A percentile compares a stretch with the other conserved stretches of the same genome.
Evolutionary conservation across 257 asterid genomes (phyloP).

Genomic region (Solanum gracilifrons): DNA sequence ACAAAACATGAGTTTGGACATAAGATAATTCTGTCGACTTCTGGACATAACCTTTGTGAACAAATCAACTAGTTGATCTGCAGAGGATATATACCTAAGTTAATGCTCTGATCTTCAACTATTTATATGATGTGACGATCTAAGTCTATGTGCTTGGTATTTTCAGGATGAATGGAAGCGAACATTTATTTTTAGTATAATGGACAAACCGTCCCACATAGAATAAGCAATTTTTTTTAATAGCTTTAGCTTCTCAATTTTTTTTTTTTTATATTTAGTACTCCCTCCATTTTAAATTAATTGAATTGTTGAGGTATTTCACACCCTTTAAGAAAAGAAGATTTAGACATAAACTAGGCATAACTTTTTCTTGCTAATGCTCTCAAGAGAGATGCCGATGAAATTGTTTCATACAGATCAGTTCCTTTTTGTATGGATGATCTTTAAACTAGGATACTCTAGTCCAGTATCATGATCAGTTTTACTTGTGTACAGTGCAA

Average conservation of each 20-base stretch:
- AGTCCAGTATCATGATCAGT: background rate
- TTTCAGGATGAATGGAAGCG: background rate
- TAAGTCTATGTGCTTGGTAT: background rate
- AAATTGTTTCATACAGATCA: background rate
- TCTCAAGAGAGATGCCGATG: background rate
- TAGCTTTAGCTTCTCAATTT: background rate
- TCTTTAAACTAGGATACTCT: background rate
- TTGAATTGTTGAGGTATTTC: too few species aligned
- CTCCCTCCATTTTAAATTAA: too few species aligned
- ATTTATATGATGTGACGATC: background rate
- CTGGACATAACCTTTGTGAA: background rate
- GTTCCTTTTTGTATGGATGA: background rate
- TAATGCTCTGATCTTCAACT: background rate
- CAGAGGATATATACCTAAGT: background rate
- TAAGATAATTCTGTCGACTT: background rate
- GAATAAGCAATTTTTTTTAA: background rate
- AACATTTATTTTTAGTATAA: background rate
- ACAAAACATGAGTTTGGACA: background rate
- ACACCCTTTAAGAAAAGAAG: too few species aligned
- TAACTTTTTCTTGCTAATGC: background rate
- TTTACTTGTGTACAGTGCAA: background rate
- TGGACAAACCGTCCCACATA: background rate
- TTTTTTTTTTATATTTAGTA: too few species aligned
- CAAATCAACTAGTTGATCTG: background rate
- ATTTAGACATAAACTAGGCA: too few species aligned